Conservation (phyloP, 345 rosid genomes). For the Melastoma malabathricum region DNA sequence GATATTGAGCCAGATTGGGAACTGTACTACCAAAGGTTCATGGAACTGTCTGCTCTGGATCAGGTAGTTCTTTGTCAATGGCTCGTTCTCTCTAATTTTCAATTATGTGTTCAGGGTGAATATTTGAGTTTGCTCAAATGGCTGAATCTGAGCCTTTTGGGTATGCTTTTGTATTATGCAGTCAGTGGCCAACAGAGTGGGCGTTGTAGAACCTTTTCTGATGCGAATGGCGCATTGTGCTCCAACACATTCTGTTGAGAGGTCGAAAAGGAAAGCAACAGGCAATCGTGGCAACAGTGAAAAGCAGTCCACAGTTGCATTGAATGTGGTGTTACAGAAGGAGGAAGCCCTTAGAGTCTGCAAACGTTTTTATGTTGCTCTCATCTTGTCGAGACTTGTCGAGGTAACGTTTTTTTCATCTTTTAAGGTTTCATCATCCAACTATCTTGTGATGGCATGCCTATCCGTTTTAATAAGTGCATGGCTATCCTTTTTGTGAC, state of each 20-base stretch:
- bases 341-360: constrained; percentile 76
- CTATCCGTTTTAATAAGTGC: no score
- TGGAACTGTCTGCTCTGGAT: constrained; percentile 76
- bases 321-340: constrained; percentile 42
- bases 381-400: constrained; percentile 79
- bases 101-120: constrained; percentile 1
- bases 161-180: constrained; percentile 20
- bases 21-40: constrained; percentile 69
- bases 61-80: constrained; percentile 29
- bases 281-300: constrained; percentile 29
- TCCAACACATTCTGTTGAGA: constrained; percentile 36
- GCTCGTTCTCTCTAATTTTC: not conserved
- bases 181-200: constrained; percentile 96
- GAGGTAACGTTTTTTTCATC: constrained; percentile 35
- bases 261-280: constrained; percentile 25
- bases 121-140: not conserved
- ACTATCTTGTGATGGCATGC: no score
- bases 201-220: constrained; percentile 84
- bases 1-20: constrained; percentile 98
- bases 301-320: constrained; percentile 22
- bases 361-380: constrained; percentile 94
- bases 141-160: not conserved
- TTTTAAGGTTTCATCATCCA: no score
- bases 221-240: constrained; percentile 99
- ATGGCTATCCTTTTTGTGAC: no score